phyloP scores from a whole-genome alignment of 2,329 filamentous ascomycete species.

The Diaporthe vaccinii region DNA sequence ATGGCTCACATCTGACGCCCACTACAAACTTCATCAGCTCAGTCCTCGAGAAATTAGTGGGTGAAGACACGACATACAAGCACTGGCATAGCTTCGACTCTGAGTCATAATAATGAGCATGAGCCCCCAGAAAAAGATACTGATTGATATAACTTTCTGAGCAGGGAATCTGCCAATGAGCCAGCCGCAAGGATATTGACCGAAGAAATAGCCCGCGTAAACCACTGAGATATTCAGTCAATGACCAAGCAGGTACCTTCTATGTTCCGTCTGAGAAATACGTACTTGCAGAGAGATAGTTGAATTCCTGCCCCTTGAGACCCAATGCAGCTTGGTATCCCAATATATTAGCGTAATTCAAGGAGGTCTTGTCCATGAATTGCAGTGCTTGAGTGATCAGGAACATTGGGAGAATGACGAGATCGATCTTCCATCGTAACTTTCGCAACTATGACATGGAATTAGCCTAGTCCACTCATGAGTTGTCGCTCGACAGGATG shows the following conservation, averaged over 20 bases:
- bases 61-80: not conserved
- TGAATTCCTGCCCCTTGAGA: constrained; percentile 52
- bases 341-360: constrained; percentile 53
- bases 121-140: constrained; percentile 51
- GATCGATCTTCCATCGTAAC: constrained; percentile 49
- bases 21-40: not conserved
- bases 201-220: constrained; percentile 57
- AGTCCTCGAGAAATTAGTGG: no score
- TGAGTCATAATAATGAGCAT: constrained; percentile 52
- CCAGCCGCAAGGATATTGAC: constrained; percentile 57
- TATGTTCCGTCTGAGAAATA: not conserved
- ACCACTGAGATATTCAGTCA: constrained; percentile 46
- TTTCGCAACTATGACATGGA: not conserved
- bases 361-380: constrained; percentile 50
- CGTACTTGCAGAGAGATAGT: constrained; percentile 52
- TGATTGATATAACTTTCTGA: constrained; percentile 51
- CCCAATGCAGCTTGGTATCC: constrained; percentile 51
- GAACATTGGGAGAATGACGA: constrained; percentile 49
- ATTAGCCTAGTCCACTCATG: no score
- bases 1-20: constrained; percentile 15
- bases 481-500: no score
- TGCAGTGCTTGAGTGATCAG: constrained; percentile 50
- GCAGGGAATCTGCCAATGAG: constrained; percentile 54
- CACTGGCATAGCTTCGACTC: constrained; percentile 43
- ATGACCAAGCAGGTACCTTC: no score